Conservation (phyloP, 2,329 filamentous ascomycete species). For the Neopestalotiopsis sp. region DNA sequence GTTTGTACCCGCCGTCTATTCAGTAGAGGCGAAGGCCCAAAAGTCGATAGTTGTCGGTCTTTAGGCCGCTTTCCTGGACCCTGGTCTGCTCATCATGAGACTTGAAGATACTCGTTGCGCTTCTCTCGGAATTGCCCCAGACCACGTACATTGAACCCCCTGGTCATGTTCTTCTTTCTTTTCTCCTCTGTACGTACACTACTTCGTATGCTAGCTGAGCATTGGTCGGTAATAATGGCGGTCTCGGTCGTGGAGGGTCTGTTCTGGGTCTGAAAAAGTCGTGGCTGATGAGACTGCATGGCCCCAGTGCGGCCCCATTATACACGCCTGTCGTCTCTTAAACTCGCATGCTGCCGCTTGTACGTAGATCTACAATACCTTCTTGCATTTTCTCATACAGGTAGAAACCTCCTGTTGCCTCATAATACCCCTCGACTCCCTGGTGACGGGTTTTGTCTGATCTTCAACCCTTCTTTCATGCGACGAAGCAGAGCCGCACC, state of each 20-base stretch:
- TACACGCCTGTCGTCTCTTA: conserved; percentile 43
- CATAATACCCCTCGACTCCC: conserved; percentile 39
- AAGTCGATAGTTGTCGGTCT: conserved; percentile 22
- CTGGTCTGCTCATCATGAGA: conserved; percentile 36
- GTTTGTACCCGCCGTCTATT: conserved; percentile 21
- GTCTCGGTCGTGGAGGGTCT: background rate
- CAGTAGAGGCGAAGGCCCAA: conserved; percentile 16
- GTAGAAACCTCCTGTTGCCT: conserved; percentile 40
- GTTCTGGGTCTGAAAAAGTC: background rate
- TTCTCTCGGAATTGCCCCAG: conserved; percentile 20
- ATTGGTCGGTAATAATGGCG: conserved; percentile 17
- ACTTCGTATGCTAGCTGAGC: conserved; percentile 12
- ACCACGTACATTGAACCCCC: background rate
- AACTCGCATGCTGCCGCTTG: conserved; percentile 44
- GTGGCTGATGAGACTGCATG: conserved; percentile 14
- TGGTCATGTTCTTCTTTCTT: background rate
- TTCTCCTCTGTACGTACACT: background rate
- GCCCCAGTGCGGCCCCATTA: conserved; percentile 12
- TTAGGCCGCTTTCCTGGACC: conserved; percentile 27
- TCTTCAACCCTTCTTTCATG: conserved; percentile 39
- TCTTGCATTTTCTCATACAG: conserved; percentile 34
- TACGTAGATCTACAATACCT: conserved; percentile 36
- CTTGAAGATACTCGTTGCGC: conserved; percentile 27
- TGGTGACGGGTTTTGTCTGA: conserved; percentile 41
- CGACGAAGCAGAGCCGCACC: conserved; percentile 31